Percentiles rank a stretch among this genome's conserved stretches.
These are phyloP conservation scores for Wallacemonas rigidus DNA, from an alignment of 208 protist genomes.

Conservation along the genomic window DNA sequence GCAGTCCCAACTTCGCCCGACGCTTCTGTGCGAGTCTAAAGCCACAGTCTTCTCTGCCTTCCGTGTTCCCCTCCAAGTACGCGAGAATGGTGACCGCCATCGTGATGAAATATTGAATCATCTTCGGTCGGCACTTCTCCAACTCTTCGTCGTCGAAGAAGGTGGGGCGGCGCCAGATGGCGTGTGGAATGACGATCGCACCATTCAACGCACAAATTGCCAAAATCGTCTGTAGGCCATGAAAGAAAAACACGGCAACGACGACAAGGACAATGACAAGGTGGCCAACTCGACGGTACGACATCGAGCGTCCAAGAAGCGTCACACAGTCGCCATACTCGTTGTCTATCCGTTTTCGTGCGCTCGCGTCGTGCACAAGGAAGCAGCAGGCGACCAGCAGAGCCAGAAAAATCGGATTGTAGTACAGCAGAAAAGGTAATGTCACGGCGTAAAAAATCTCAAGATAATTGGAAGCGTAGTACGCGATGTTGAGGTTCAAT, in stretches of 20 bases:
- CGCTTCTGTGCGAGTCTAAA: constrained; percentile 1
- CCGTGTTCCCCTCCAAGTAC: constrained; percentile 66
- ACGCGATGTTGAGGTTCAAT: constrained; percentile 84
- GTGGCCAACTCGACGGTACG: constrained; percentile 54
- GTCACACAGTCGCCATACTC: constrained; percentile 28
- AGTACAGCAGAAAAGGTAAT: constrained; percentile 64
- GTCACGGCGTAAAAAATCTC: constrained; percentile 61
- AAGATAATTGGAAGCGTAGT: constrained; percentile 81
- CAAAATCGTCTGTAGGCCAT: constrained; percentile 43
- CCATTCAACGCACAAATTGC: constrained; percentile 50
- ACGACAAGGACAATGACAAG: constrained; percentile 32
- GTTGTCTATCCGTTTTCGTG: constrained; percentile 29
- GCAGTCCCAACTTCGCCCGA: constrained; percentile 10
- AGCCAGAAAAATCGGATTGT: constrained; percentile 61
- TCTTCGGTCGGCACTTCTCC: constrained; percentile 81
- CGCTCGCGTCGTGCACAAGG: constrained; percentile 43
- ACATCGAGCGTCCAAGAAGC: constrained; percentile 38
- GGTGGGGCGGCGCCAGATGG: constrained; percentile 58
- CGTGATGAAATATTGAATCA: constrained; percentile 61
- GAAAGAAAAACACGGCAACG: constrained; percentile 47
- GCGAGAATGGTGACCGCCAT: constrained; percentile 47
- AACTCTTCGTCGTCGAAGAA: constrained; percentile 89
- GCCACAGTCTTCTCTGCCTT: background rate
- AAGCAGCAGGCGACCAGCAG: constrained; percentile 37
- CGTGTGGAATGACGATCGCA: constrained; percentile 71